phyloP scores from a whole-genome alignment of 1,284 basidiomycete species.

The Malassezia pachydermatis region DNA sequence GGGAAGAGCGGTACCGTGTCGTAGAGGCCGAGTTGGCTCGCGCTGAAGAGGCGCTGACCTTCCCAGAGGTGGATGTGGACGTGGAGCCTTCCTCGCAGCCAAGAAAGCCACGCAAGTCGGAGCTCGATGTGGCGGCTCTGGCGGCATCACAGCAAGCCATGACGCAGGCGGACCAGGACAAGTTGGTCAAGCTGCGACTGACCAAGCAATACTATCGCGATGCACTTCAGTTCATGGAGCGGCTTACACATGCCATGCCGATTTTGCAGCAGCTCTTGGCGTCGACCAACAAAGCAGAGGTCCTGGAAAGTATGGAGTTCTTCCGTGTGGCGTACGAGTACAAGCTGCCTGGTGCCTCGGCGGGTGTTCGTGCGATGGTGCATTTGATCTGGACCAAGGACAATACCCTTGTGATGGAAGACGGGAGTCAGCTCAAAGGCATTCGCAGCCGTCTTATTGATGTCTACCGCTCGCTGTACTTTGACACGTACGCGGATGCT shows the following conservation, averaged over 20 bases:
- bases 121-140: slow-evolving; percentile 41
- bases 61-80: slow-evolving; percentile 43
- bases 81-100: slow-evolving; percentile 24
- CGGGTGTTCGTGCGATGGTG: slow-evolving; percentile 86
- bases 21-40: slow-evolving; percentile 55
- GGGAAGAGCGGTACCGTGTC: slow-evolving; percentile 59
- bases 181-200: slow-evolving; percentile 61
- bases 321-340: slow-evolving; percentile 78
- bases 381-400: slow-evolving; percentile 97
- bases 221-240: slow-evolving; percentile 72
- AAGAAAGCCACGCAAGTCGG: slow-evolving; percentile 48
- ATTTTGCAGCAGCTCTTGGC: slow-evolving; percentile 69
- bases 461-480: slow-evolving; percentile 78
- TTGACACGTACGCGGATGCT: slow-evolving; percentile 54
- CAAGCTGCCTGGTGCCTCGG: slow-evolving; percentile 56
- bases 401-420: slow-evolving; percentile 68
- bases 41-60: slow-evolving; percentile 31
- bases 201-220: slow-evolving; percentile 79
- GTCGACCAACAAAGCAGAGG: slow-evolving; percentile 83
- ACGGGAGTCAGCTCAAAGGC: slow-evolving; percentile 74
- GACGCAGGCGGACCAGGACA: slow-evolving; percentile 34
- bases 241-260: slow-evolving; percentile 69
- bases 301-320: slow-evolving; percentile 89
- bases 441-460: slow-evolving; percentile 78
- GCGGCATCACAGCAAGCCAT: slow-evolving; percentile 31